A percentile compares a stretch with the other conserved stretches of the same genome.
Conservation (phyloP, 177 flowering plant species). For the Telopea speciosissima region DNA sequence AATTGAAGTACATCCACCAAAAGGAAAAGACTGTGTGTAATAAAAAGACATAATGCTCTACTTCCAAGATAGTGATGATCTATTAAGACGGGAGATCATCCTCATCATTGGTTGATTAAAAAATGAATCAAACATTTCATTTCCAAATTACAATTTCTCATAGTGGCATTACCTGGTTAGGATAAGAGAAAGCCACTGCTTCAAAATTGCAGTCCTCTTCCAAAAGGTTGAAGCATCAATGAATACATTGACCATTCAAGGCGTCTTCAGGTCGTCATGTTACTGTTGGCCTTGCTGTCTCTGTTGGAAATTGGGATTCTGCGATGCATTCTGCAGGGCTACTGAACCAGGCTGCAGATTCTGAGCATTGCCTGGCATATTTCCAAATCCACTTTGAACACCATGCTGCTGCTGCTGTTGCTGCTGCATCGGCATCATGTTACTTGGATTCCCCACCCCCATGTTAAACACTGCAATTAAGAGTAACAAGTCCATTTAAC, state of each 20-base stretch:
- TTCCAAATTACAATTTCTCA: not conserved
- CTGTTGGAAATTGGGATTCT: conserved; percentile 63
- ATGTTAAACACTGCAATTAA: conserved; percentile 68
- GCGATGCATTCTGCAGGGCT: conserved; percentile 49
- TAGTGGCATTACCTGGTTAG: not conserved
- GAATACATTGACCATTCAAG: not conserved
- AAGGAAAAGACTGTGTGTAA: too few species aligned
- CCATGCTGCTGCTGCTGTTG: conserved; percentile 36
- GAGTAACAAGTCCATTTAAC: not conserved
- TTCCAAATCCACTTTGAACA: conserved; percentile 66
- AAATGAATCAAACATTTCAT: not conserved
- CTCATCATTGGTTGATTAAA: not conserved
- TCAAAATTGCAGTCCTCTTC: not conserved
- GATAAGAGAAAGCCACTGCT: not conserved
- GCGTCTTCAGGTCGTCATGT: not conserved
- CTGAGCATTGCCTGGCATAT: conserved; percentile 54
- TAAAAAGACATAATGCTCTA: too few species aligned
- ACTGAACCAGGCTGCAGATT: conserved; percentile 58
- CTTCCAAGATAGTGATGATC: not conserved
- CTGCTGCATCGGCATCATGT: conserved; percentile 67
- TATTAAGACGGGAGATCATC: not conserved
- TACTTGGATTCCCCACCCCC: conserved; percentile 54
- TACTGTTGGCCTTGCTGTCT: conserved; percentile 69
- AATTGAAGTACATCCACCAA: too few species aligned
- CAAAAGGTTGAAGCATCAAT: not conserved